A percentile compares a stretch with the other conserved stretches of the same genome.
These are phyloP conservation scores for Leishmania tropica DNA, from an alignment of 208 protist genomes.

Conservation along the genomic window DNA sequence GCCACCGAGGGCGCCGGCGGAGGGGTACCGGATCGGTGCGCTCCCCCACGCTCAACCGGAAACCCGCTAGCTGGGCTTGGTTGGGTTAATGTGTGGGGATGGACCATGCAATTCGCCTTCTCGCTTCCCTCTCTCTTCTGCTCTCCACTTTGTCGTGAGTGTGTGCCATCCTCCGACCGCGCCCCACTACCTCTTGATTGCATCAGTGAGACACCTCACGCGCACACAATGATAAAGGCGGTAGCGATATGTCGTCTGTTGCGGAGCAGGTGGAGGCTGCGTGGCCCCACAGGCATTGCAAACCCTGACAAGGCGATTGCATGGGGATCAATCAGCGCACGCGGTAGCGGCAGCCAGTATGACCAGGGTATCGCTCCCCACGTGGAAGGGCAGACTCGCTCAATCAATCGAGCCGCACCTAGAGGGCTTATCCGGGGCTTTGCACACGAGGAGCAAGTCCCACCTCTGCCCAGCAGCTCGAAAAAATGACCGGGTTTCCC, in stretches of 20 bases:
- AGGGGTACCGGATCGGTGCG: background rate
- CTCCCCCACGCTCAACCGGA: background rate
- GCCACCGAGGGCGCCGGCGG: no score
- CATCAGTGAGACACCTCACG: background rate
- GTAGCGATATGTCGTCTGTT: background rate
- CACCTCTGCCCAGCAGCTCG: constrained; percentile 15
- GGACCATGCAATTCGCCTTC: no score
- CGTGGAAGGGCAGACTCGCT: constrained; percentile 15
- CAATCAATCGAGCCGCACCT: constrained; percentile 19
- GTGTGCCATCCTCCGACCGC: background rate
- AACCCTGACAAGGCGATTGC: constrained; percentile 2
- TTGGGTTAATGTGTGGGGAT: no score
- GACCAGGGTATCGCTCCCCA: constrained; percentile 21
- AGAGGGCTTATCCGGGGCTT: constrained; percentile 36
- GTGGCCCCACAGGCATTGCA: background rate
- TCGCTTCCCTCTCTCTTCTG: no score
- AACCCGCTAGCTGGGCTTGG: no score
- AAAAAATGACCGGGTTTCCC: background rate
- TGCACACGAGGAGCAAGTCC: constrained; percentile 21
- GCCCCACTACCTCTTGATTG: background rate
- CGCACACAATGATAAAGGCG: background rate
- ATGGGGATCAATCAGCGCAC: constrained; percentile 44
- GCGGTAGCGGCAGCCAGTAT: constrained; percentile 18
- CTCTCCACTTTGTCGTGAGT: background rate
- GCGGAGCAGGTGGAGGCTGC: constrained; percentile 20